Evolutionary conservation across 129 eudicot species (phyloP).

Genomic region (Flaveria sonorensis): DNA sequence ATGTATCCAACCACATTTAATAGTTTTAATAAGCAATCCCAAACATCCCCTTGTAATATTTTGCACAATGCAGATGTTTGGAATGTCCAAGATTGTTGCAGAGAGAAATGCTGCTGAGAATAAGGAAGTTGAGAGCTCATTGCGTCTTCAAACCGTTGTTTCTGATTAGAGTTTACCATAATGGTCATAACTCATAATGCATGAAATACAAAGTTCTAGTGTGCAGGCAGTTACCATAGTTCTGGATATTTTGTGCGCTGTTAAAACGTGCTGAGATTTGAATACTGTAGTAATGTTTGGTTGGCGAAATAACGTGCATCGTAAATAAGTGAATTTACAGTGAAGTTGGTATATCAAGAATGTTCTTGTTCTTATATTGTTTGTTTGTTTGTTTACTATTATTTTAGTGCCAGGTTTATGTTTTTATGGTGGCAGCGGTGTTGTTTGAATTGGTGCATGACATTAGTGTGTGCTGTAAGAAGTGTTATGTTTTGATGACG

Average conservation of each 20-base stretch:
- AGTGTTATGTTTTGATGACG: too few species aligned
- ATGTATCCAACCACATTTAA: neutral
- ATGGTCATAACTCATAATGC: neutral
- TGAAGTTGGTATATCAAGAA: neutral
- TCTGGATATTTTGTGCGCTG: neutral
- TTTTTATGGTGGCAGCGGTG: neutral
- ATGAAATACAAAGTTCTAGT: neutral
- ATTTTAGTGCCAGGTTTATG: too few species aligned
- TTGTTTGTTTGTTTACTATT: neutral
- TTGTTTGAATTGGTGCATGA: neutral
- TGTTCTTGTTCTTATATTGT: neutral
- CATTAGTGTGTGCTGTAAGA: too few species aligned
- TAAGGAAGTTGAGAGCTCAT: constrained; percentile 53
- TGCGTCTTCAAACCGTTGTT: constrained; percentile 59
- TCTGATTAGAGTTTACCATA: constrained; percentile 33
- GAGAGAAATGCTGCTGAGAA: constrained; percentile 50
- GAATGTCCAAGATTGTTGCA: constrained; percentile 70
- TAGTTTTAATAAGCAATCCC: neutral
- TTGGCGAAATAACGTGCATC: neutral
- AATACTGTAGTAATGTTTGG: neutral
- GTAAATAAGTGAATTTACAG: neutral
- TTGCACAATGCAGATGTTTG: constrained; percentile 63
- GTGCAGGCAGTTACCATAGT: neutral
- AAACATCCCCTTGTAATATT: neutral
- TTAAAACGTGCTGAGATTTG: neutral